phyloP scores from a whole-genome alignment of 2,329 filamentous ascomycete genomes.

The Pseudogymnoascus sp. region DNA sequence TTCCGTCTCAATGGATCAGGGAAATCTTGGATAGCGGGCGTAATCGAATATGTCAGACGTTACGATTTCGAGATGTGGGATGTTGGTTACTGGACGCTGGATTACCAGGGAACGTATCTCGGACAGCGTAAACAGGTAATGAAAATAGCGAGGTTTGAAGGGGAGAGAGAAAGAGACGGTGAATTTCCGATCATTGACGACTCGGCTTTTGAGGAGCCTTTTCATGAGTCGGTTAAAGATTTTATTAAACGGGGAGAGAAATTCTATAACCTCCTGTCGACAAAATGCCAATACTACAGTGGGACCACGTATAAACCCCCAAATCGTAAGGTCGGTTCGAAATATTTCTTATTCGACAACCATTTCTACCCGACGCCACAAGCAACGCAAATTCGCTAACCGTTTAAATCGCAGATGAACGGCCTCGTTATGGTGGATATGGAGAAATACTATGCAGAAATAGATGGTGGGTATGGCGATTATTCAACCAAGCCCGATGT shows the following conservation, averaged over 20 bases:
- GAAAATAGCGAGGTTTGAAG: neutral
- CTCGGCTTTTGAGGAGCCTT: neutral
- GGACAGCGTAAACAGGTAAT: neutral
- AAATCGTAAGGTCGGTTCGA: neutral
- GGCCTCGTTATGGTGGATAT: conserved; percentile 11
- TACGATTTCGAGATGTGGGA: neutral
- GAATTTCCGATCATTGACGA: neutral
- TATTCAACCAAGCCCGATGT: neutral
- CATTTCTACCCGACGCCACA: neutral
- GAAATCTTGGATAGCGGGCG: neutral
- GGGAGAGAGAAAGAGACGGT: neutral
- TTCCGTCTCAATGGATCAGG: too few species aligned
- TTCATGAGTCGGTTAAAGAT: neutral
- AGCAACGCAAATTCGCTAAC: neutral
- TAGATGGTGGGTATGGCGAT: too few species aligned
- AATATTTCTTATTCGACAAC: neutral
- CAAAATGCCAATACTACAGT: conserved; percentile 11
- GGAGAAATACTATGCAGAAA: conserved; percentile 3
- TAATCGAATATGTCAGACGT: neutral
- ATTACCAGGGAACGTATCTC: neutral
- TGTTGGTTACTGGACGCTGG: neutral
- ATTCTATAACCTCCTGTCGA: conserved; percentile 7
- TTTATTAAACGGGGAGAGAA: conserved; percentile 1
- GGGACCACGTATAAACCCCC: conserved; percentile 10
- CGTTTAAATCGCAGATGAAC: neutral